Evolutionary conservation across 2,329 filamentous ascomycete genomes (phyloP), one percentile per base, ranked within the genome.

Genomic region (Hypoxylon sp.): DNA sequence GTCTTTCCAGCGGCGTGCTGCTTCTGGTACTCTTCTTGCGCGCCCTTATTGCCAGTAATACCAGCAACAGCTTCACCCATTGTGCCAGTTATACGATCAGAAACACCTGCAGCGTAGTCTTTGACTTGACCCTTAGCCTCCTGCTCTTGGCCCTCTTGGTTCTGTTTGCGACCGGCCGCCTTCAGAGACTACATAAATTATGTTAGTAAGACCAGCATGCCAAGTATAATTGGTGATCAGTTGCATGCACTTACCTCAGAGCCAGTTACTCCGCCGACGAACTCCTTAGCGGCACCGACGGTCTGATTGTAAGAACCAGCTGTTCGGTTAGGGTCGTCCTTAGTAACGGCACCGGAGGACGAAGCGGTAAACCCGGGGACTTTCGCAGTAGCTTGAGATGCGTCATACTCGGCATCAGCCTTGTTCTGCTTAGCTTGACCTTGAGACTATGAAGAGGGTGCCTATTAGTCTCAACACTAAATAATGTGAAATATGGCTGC

Each of bases 241-340:
- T 39, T 23, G 11, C 23, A 43, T 48, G 9, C 51, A 74, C 80
- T 70, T 76, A 87, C 86, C 80, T 96, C 90, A 69, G 87, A 89
- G 65, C 94, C 95, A 25, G 95, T 71, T 4, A 95, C 73, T 16
- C 90, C 89, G 62, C 95, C 95, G 0, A 96, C 69, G 3, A 89
- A 83, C 78, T 97, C 93, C 83, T 97, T 97, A 45, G 90, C 90
- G 0, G 91, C 87, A 55, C 94, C 95, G n/a, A 94, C 76, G 4
- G 93, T 97, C 81, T 97, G 94, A 82, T 97, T 93, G 89, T 91
- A 96, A 16, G 85, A 85, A 45, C 95, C 94, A 16, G 87, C 77
- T 21, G 85, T 82, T 70, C 94, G 92, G 77, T 95, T 84, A 9
- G 89, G 83, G 79, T 92, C 84, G 79, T 97, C 93, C 71, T 87